Evolutionary conservation across 2,329 filamentous ascomycete genomes (phyloP), one percentile per base, ranked within the genome.

Genomic region (Pseudogymnoascus sp.): DNA sequence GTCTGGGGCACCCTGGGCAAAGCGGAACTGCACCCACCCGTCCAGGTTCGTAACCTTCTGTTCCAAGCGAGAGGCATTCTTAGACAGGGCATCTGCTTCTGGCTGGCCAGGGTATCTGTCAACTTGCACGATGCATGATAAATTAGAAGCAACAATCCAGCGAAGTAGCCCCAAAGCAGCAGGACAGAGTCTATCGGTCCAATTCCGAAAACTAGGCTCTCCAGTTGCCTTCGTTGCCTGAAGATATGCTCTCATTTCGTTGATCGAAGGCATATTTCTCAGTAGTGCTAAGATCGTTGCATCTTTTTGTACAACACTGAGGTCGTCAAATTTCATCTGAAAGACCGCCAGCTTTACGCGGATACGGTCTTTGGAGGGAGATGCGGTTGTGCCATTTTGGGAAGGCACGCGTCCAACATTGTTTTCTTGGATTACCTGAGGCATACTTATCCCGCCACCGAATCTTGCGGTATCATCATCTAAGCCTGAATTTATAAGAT

Each of bases 121-220:
- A 14, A 95, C 87, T 68, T 93, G 87, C 53, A 93, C 81, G 65
- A 97, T 95, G 68, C 88, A 93, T 0, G 93, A 93, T 53, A 91
- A 82, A 70, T 96, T 96, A 0, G 92, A 96, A 0, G 92, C 90
- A 64, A 97, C 84, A 65, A 96, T 90, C 93, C 93, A 97, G 61
- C 90, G 83, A 19, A 97, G 77, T 0, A 96, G 75, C 19, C 85
- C 83, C 2, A 90, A 75, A 0, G 87, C 84, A 6, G 89, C 82
- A 2, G 84, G 82, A 0, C 87, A 83, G 8, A 96, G 80, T 16
- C 81, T 76, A 22, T 83, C 78, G 66, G 76, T 74, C 86, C 86
- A 89, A 53, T 72, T 70, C 77, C 78, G 41, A 74, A 77, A 69
- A 43, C 53, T 70, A 26, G 72, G 71, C n/a, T 71, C 68, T 7